Base-by-base conservation (phyloP, 352 stramenopile genomes). In the Ophiocytium majus region DNA sequence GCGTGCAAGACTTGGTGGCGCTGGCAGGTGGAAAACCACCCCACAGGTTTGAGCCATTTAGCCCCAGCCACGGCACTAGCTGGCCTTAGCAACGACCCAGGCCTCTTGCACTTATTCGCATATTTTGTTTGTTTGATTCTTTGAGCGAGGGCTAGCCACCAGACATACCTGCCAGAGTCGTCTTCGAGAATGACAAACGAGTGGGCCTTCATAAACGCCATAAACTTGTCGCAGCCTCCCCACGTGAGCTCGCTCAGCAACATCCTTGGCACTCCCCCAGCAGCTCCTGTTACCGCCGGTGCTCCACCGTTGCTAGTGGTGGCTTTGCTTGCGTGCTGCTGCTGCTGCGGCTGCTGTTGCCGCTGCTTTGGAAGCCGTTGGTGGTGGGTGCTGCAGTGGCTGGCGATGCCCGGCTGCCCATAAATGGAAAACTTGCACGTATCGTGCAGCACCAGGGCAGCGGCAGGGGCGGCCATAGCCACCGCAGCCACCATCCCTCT, bases 111-210 rank as follows among this genome's bases (percentile, higher is more conserved):
- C 5, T 78, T 78, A 43, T 5, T 78, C 14, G 35, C 14, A 43
- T 14, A 17, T 43, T 43, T 35, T 17, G 14, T 78, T 78, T 78
- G 5, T 14, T 78, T 17, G 32, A 43, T 43, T 17, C 66, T 43
- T 5, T 78, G 35, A 35, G 32, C 5, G 36, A 63, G 50, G 10
- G 1, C 10, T 34, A n/a, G 19, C 14, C 10, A 28, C 1, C 9
- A 49, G 10, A 23, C 31, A 17, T 43, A 36, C 75, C 75, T 81
- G 1, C 75, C 75, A 5, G 75, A 17, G 36, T 36, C 82, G 31
- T 88, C 81, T 23, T 78, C 85, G 10, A 88, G 63, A 50, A 88
- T 79, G 19, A 88, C 81, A 64, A 86, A 88, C 14, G 81, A 83
- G 81, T 88, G 85, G n/a, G 50, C 81, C 31, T 85, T 37, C 85